Evolutionary conservation across 768 basidiomycete species (phyloP), one percentile per base, ranked within the genome.

Genomic region (Suillus subaureus): DNA sequence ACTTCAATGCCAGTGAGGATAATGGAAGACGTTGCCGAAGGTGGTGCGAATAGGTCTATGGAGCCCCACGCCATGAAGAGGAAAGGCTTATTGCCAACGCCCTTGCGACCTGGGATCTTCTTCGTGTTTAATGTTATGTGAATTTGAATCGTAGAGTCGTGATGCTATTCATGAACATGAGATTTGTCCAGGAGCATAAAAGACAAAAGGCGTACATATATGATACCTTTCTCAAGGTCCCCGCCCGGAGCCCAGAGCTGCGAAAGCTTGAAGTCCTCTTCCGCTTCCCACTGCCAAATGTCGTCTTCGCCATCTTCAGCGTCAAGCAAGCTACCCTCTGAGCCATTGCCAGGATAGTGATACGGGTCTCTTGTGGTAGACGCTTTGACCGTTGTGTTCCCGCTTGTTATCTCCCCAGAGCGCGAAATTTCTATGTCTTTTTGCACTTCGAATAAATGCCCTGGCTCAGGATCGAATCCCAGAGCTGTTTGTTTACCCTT

Each of bases 221-320:
- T 75, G 42, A 92, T 84, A 1, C 81, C 90, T 13, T 84, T 66
- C 42, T 73, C 64, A 8, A 78, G 81, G 56, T 81, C 81, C 2
- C 76, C 77, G 0, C 78, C 76, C 5, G 79, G 75, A 0, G 82
- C 80, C 88, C 89, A 92, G 5, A 84, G 85, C 70, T 87, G 84
- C 9, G 72, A 81, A 16, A 92, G 73, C 0, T 84, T 84, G 57
- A 85, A 82, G 67, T 90, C 90, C 70, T 90, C 88, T 71, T 92
- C 91, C 3, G 86, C 84, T 61, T 87, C 84, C 90, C 90, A 92
- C 49, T 79, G 82, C 85, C 89, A 90, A 11, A 79, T 82, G 6
- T 81, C 81, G 0, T 82, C 79, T 43, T 78, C 79, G 1, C 77
- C 77, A 0, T 73, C 69, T n/a, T 72, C 72, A 2, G 74, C 71